Evolutionary conservation across 139 green algal species (phyloP), one percentile per base, ranked within the genome.

Genomic region (Auxenochlorella pyrenoidosa): DNA sequence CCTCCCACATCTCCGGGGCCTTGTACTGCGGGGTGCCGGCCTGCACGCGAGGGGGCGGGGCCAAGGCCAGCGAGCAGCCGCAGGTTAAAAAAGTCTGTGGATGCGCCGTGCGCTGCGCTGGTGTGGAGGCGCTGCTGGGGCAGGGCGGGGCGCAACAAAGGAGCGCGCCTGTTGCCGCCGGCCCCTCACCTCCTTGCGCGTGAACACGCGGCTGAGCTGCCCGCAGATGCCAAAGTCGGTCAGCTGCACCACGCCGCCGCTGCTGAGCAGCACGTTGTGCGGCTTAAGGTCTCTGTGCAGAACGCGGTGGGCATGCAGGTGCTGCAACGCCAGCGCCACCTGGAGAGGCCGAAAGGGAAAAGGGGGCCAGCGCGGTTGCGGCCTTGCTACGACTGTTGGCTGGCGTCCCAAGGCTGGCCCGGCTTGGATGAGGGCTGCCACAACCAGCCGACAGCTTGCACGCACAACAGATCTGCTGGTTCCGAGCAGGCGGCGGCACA

Each of bases 241-340:
- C 13, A 81, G 43, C 43, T 63, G 75, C 75, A 63, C 75, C 26
- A 81, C 43, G 75, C 75, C 44, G 43, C 32, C 75, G 75, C 75
- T 81, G 43, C 28, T 47, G 51, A 83, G 51, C 51, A 83, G 78
- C 19, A 83, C 51, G 78, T 83, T 83, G 8, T 36, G 34, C 0
- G 79, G 79, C 60, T 85, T 85, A 24, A 85, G 32, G 79, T 85
- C 79, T 22, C 79, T 38, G 79, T 85, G 79, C 38, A 85, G 59
- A 16, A 75, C 26, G 79, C 59, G 60, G 79, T 54, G 40, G 59
- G 58, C 60, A 40, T 85, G 79, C 79, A 85, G 60, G 34, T 58
- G 51, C 40, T 58, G 51, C 79, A 85, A 24, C 30, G 79, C 79
- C 40, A 58, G 79, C 36, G 40, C 34, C 59, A 85, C 79, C 75